Conservation (phyloP, 345 rosid species). For the Syzygium aromaticum region DNA sequence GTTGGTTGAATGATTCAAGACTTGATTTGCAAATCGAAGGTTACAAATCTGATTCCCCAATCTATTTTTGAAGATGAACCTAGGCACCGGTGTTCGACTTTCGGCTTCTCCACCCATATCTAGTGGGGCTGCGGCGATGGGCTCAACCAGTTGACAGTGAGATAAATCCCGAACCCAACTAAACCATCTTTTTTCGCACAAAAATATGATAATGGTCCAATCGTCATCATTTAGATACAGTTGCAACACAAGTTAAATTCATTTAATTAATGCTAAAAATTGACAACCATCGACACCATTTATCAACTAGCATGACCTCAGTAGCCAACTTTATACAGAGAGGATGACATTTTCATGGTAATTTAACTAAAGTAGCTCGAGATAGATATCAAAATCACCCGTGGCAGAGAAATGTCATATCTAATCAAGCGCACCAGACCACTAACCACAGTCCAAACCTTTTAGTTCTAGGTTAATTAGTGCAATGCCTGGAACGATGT, state of each 20-base stretch:
- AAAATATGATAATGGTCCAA: neutral
- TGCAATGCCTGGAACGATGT: neutral
- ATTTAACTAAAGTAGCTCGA: neutral
- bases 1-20: neutral
- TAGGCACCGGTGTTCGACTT: too few relatives aligned
- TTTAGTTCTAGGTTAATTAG: neutral
- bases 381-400: neutral
- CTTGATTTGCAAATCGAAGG: neutral
- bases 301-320: neutral
- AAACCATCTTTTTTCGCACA: neutral
- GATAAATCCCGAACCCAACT: neutral
- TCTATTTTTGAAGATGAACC: neutral
- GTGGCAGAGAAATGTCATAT: neutral
- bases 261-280: neutral
- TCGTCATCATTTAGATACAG: neutral
- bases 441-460: neutral
- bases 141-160: neutral
- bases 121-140: neutral
- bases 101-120: neutral
- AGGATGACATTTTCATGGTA: neutral
- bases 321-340: neutral
- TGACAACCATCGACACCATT: neutral
- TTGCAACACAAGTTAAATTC: neutral
- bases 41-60: too few relatives aligned
- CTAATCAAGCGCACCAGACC: neutral